Conservation (phyloP, 108 stramenopile genomes). For the Cyclotella sp. region DNA sequence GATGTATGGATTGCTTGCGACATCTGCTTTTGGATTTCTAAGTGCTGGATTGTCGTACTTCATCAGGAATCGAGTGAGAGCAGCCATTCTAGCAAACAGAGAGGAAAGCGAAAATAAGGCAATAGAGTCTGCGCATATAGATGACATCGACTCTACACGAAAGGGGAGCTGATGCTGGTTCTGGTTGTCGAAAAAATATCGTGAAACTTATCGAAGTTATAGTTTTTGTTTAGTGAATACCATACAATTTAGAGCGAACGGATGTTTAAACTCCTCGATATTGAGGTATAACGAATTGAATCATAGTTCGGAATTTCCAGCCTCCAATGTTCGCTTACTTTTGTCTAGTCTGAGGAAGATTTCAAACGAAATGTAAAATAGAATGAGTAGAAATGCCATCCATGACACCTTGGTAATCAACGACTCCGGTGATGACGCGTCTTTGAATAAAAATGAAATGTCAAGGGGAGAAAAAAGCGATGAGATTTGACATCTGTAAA, state of each 20-base stretch:
- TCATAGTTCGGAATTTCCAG: constrained; percentile 2
- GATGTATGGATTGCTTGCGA: constrained; percentile 44
- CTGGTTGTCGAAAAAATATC: neutral
- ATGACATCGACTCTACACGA: neutral
- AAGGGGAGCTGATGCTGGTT: neutral
- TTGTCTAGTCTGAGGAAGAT: constrained; percentile 19
- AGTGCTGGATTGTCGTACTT: constrained; percentile 49
- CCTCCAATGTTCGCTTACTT: neutral
- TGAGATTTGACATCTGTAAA: neutral
- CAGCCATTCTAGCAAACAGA: constrained; percentile 35
- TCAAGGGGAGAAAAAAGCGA: no score
- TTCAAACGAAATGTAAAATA: constrained; percentile 27
- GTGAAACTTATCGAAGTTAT: neutral
- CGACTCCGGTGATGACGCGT: constrained; percentile 16
- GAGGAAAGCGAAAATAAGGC: constrained; percentile 2
- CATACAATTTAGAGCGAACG: neutral
- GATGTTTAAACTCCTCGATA: neutral
- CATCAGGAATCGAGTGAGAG: constrained; percentile 47
- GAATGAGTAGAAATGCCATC: constrained; percentile 19
- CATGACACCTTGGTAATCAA: constrained; percentile 4
- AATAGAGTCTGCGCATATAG: neutral
- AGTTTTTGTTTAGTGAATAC: no score
- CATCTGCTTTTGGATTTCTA: constrained; percentile 47
- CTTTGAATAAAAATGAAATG: neutral
- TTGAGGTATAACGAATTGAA: neutral